Evolutionary conservation across 202 grass and related monocot species (phyloP), one percentile per base, ranked within the genome.

Genomic region (Bolboschoenoplectus hybrid): DNA sequence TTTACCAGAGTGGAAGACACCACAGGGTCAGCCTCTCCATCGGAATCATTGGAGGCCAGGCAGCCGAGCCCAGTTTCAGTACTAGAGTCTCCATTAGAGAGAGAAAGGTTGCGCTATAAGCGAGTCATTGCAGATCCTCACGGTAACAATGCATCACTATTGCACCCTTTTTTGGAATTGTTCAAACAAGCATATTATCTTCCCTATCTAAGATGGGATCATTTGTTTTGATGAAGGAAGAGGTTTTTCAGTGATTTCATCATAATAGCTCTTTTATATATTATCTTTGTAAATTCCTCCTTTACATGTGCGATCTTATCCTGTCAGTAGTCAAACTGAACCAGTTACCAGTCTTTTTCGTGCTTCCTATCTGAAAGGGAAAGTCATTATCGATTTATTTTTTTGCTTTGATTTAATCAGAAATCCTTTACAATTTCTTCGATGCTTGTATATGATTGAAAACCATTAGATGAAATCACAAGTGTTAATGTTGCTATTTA

Each of bases 11-110:
- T 40, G 13, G 75, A 60, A 60, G 75, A 85, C 56, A 85, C 14
- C 1, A 40, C 4, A 78, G 85, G 82, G 9, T 89, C 44, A 81
- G 72, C 34, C 11, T 67, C 77, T 56, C 60, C 49, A 16, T 51
- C 68, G 67, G 63, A 89, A 20, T 65, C 19, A 82, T 85, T 85
- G 56, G 93, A 91, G 64, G 16, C 67, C 10, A 86, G 88, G 56
- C 91, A 95, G 64, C 76, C 84, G 69, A 95, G 93, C 20, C 91
- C 89, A 70, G 72, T 95, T 84, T 91, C 91, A 64, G 87, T 91
- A 57, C 87, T 93, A 62, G 81, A 95, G 82, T 85, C 84, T 88
- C 83, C 44, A 81, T 36, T 53, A 67, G 87, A 88, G 46, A 72
- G 81, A 0, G 58, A 87, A 85, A 82, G 67, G 78, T 81, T 87